Evolutionary conservation across 1,284 basidiomycete species (phyloP).

Genomic region (Grifola frondosa): DNA sequence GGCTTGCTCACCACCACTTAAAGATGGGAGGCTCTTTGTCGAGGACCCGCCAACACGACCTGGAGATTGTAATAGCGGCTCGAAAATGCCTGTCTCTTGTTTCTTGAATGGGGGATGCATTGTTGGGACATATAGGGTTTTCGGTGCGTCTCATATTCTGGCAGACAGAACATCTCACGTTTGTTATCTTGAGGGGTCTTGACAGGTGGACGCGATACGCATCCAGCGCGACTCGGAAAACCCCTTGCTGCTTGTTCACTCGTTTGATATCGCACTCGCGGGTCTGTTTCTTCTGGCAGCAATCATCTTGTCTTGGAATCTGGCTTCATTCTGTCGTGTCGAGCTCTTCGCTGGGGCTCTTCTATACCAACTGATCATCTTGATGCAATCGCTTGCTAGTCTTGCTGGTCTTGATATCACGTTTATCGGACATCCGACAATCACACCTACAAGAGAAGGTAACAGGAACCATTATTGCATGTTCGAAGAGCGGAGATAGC

Average conservation of each 20-base stretch:
- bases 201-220: neutral
- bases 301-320: slow-evolving; percentile 1
- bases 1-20: too few relatives aligned
- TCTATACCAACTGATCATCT: slow-evolving; percentile 1
- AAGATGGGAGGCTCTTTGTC: too few relatives aligned
- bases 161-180: too few relatives aligned
- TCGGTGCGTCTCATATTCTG: slow-evolving; percentile 6
- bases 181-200: slow-evolving; percentile 1
- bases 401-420: slow-evolving; percentile 1
- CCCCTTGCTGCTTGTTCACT: too few relatives aligned
- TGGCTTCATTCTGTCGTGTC: neutral
- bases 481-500: slow-evolving; percentile 6
- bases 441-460: slow-evolving; percentile 5
- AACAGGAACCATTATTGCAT: neutral
- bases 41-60: too few relatives aligned
- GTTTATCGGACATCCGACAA: neutral
- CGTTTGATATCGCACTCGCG: neutral
- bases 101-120: slow-evolving; percentile 1
- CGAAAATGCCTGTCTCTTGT: slow-evolving; percentile 2
- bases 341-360: slow-evolving; percentile 1
- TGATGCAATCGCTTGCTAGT: slow-evolving; percentile 8
- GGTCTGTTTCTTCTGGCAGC: neutral
- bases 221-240: neutral
- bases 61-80: slow-evolving; percentile 5
- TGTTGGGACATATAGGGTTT: slow-evolving; percentile 2